These are phyloP conservation scores for Amanita phalloides DNA, from an alignment of 768 basidiomycete genomes.

Conservation along the genomic window DNA sequence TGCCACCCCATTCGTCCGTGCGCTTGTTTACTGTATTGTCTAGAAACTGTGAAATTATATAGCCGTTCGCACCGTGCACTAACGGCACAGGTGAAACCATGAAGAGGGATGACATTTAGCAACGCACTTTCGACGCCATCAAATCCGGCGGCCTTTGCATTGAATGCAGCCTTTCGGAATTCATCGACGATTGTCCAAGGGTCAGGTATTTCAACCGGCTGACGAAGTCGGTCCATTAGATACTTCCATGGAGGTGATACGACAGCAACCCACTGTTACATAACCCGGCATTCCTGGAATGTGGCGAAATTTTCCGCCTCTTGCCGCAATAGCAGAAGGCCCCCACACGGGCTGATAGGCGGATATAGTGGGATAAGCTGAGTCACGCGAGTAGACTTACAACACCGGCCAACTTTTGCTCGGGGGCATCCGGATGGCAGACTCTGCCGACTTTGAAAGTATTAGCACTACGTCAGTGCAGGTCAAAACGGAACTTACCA, in stretches of 20 bases:
- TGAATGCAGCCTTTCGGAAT: slow-evolving; percentile 32
- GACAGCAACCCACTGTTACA: slow-evolving; percentile 21
- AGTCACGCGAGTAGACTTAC: slow-evolving; percentile 11
- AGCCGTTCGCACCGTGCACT: slow-evolving; percentile 36
- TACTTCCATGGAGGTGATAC: neutral
- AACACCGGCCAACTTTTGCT: slow-evolving; percentile 25
- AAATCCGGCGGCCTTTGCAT: slow-evolving; percentile 43
- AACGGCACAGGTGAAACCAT: neutral
- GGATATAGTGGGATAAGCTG: neutral
- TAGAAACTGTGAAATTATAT: slow-evolving; percentile 39
- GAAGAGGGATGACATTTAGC: neutral
- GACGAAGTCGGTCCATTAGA: too few relatives aligned
- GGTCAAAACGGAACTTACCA: slow-evolving; percentile 14
- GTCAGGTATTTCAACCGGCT: slow-evolving; percentile 32
- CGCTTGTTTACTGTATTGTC: slow-evolving; percentile 38
- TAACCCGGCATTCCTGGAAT: slow-evolving; percentile 26
- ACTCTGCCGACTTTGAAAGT: slow-evolving; percentile 20
- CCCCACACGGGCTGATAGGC: slow-evolving; percentile 29
- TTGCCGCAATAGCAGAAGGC: slow-evolving; percentile 31
- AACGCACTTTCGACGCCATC: slow-evolving; percentile 40
- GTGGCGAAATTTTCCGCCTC: slow-evolving; percentile 29
- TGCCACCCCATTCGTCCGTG: slow-evolving; percentile 52
- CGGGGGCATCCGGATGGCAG: slow-evolving; percentile 26
- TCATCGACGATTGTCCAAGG: slow-evolving; percentile 25
- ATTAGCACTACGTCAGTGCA: neutral